phyloP scores from a whole-genome alignment of 2,329 filamentous ascomycete genomes.

The Thielaviopsis cerberus region DNA sequence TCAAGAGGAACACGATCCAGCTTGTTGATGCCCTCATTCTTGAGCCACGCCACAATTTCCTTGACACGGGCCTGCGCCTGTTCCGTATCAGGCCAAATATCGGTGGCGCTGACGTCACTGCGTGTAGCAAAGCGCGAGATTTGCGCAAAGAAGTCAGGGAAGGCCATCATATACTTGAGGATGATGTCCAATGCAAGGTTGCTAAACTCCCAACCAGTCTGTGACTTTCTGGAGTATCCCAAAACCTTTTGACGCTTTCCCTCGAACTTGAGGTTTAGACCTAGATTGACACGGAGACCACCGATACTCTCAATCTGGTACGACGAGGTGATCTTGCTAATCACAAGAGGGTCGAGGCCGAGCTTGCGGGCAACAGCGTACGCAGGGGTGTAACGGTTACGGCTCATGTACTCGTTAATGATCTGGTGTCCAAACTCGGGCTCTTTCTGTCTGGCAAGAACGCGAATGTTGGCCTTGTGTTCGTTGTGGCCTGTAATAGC shows the following conservation, averaged over 20 bases:
- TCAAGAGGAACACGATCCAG: slow-evolving; percentile 94
- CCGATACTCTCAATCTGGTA: slow-evolving; percentile 67
- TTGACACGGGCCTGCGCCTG: slow-evolving; percentile 66
- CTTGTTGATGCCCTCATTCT: slow-evolving; percentile 72
- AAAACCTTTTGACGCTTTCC: slow-evolving; percentile 87
- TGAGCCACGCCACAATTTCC: slow-evolving; percentile 86
- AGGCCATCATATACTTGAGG: slow-evolving; percentile 75
- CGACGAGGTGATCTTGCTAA: slow-evolving; percentile 91
- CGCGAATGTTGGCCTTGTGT: slow-evolving; percentile 59
- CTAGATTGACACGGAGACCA: slow-evolving; percentile 70
- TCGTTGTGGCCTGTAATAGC: slow-evolving; percentile 57
- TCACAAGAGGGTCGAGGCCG: slow-evolving; percentile 62
- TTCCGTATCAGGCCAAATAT: slow-evolving; percentile 61
- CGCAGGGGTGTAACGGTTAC: slow-evolving; percentile 65
- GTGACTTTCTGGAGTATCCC: slow-evolving; percentile 76
- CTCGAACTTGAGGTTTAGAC: slow-evolving; percentile 93
- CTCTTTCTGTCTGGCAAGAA: slow-evolving; percentile 60
- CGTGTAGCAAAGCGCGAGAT: slow-evolving; percentile 73
- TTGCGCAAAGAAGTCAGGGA: slow-evolving; percentile 85
- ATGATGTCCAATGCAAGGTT: slow-evolving; percentile 64
- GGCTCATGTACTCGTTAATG: slow-evolving; percentile 48
- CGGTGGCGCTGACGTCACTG: slow-evolving; percentile 65
- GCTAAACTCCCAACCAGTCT: slow-evolving; percentile 90
- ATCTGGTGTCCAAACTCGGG: slow-evolving; percentile 63
- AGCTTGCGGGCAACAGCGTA: slow-evolving; percentile 75